These are phyloP conservation scores for Capniomyces stellatus DNA, from an alignment of 371 early-diverging fungal species.

Conservation along the genomic window DNA sequence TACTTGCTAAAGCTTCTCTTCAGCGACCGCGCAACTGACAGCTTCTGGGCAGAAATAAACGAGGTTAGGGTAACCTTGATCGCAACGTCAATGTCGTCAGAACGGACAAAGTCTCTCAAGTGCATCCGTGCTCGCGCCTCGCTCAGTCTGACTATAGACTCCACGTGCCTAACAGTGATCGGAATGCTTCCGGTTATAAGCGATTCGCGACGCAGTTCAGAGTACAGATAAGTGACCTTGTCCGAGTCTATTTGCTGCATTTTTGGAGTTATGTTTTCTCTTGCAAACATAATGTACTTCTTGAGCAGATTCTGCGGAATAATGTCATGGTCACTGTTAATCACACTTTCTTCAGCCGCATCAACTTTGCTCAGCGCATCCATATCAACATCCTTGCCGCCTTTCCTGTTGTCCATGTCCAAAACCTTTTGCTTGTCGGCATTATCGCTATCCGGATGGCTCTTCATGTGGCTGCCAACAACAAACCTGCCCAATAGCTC, in stretches of 20 bases:
- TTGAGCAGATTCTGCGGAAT: constrained; percentile 68
- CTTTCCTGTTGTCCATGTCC: constrained; percentile 24
- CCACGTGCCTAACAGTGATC: constrained; percentile 97
- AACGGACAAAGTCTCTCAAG: constrained; percentile 77
- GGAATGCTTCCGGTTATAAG: constrained; percentile 79
- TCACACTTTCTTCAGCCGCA: too few relatives aligned
- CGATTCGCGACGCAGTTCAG: constrained; percentile 89
- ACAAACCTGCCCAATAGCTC: constrained; percentile 90
- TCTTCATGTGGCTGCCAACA: constrained; percentile 72
- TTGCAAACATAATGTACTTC: constrained; percentile 97
- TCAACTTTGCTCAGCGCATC: constrained; percentile 6
- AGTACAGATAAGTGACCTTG: constrained; percentile 81
- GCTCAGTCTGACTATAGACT: constrained; percentile 93
- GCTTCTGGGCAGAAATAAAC: constrained; percentile 95
- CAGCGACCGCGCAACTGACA: constrained; percentile 70
- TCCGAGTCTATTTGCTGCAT: constrained; percentile 77
- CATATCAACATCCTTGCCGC: constrained; percentile 22
- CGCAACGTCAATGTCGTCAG: constrained; percentile 92
- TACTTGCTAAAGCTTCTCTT: constrained; percentile 71
- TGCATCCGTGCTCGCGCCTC: constrained; percentile 98
- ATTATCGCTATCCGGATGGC: constrained; percentile 47
- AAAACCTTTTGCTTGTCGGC: constrained; percentile 51
- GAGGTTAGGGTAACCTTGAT: constrained; percentile 84
- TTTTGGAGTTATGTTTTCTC: constrained; percentile 69
- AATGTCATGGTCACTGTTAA: constrained; percentile 51